Percentiles rank a stretch among this genome's conserved stretches.
Conservation (phyloP, 345 rosid genomes). For the Turnera subulata region DNA sequence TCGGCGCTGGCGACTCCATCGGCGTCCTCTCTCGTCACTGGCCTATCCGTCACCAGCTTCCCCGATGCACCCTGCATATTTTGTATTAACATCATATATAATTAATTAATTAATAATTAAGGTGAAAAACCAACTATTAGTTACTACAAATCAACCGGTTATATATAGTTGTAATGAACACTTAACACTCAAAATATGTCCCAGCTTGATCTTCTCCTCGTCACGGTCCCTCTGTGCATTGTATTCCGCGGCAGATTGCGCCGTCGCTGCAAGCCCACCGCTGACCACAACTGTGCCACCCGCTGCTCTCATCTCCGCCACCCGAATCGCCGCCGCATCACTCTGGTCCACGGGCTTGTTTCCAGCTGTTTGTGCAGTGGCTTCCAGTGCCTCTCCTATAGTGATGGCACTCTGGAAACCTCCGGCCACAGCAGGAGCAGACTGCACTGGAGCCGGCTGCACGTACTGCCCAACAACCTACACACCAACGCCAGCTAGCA, state of each 20-base stretch:
- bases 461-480: conserved; percentile 54
- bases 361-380: conserved; percentile 36
- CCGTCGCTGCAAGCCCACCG: conserved; percentile 58
- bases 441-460: conserved; percentile 36
- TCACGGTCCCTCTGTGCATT: conserved; percentile 36
- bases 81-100: background rate
- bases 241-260: conserved; percentile 60
- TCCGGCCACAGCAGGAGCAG: conserved; percentile 1
- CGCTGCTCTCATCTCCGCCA: conserved; percentile 62
- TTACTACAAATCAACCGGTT: background rate
- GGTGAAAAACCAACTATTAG: background rate
- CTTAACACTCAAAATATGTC: conserved; percentile 41
- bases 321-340: conserved; percentile 74
- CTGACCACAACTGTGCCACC: conserved; percentile 41
- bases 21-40: conserved; percentile 58
- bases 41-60: conserved; percentile 54
- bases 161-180: too few relatives aligned
- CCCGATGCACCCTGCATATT: conserved; percentile 43
- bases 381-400: conserved; percentile 71
- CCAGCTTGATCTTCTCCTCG: conserved; percentile 56
- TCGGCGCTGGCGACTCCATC: conserved; percentile 66
- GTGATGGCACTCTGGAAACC: conserved; percentile 45
- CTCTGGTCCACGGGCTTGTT: conserved; percentile 54
- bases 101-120: too few relatives aligned
- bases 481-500: background rate